Base-by-base conservation (phyloP, 176 grass and related monocot species). In the Olyra latifolia region DNA sequence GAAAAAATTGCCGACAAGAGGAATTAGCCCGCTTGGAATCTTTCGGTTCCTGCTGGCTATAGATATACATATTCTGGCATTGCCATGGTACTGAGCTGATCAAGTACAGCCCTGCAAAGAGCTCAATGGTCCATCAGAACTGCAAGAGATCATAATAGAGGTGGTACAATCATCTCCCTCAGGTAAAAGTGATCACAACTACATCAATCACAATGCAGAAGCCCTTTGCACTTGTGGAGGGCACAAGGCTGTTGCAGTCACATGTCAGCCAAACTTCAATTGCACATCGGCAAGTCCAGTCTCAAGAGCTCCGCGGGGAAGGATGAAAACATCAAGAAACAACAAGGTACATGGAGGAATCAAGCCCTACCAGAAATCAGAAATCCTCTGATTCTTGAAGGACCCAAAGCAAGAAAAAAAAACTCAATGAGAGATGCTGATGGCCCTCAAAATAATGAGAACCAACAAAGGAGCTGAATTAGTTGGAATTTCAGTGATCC, bases 381-480 rank as follows among this genome's bases (percentile, higher is more conserved):
- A 35, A 35, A 35, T 46, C 30, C 29, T 43, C 2, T 1, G 23
- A 45, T n/a, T 46, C 4, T 45, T 46, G 17, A 56, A 56, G 39
- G 73, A 55, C 30, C 1, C 4, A 19, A 66, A 49, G 15, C 10
- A 2, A 15, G 43, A 38, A 30, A 15, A 5, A 61, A 74, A 56
- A 52, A 35, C 71, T n/a, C n/a, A n/a, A n/a, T n/a, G n/a, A 76
- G 52, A 66, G 8, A 76, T 62, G 63, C 25, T 46, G 56, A 20
- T 19, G 17, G 42, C 16, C 17, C 61, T 68, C 53, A 71, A 64
- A 79, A 61, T 74, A 6, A 35, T 42, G n/a, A 68, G 75, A 59
- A 67, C 7, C 24, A 58, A 3, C 58, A 56, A 47, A 60, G 12
- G 62, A 79, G 8, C 6, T 5, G 19, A 83, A 49, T 74, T 73